Evolutionary conservation across 176 grass and related monocot species (phyloP).

Genomic region (Dactylis glomerata): DNA sequence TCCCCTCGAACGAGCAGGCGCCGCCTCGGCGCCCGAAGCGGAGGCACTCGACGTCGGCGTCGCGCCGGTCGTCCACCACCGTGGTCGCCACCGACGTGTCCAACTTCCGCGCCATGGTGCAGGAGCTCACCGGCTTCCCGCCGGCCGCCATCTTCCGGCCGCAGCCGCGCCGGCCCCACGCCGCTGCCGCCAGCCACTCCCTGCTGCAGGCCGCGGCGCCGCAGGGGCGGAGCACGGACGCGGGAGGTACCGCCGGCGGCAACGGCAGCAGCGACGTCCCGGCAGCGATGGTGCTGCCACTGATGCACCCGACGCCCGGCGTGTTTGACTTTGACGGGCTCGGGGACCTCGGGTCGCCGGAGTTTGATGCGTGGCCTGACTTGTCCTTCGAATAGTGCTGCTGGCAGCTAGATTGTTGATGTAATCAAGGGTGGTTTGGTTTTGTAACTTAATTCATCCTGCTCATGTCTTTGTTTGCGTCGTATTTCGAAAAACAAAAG

Average conservation of each 20-base stretch:
- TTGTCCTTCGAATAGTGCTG: slow-evolving; percentile 3
- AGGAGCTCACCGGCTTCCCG: slow-evolving; percentile 95
- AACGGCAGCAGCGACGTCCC: background rate
- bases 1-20: background rate
- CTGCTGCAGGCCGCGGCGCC: background rate
- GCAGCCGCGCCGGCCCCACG: slow-evolving; percentile 40
- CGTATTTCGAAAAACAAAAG: background rate
- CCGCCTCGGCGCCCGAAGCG: slow-evolving; percentile 25
- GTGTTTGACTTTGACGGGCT: slow-evolving; percentile 48
- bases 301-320: slow-evolving; percentile 14
- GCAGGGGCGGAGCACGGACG: background rate
- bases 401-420: background rate
- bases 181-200: background rate
- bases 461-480: background rate
- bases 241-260: background rate
- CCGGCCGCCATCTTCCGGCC: slow-evolving; percentile 48
- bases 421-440: background rate
- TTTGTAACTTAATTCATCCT: background rate
- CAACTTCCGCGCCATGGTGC: slow-evolving; percentile 96
- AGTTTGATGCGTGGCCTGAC: slow-evolving; percentile 40
- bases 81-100: slow-evolving; percentile 61
- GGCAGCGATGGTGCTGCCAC: background rate
- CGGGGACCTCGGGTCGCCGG: slow-evolving; percentile 49
- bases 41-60: slow-evolving; percentile 25
- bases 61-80: slow-evolving; percentile 41